A percentile compares a stretch with the other conserved stretches of the same genome.
These are phyloP conservation scores for Biscogniauxia mediterranea DNA, from an alignment of 2,329 filamentous ascomycete genomes.

Conservation along the genomic window DNA sequence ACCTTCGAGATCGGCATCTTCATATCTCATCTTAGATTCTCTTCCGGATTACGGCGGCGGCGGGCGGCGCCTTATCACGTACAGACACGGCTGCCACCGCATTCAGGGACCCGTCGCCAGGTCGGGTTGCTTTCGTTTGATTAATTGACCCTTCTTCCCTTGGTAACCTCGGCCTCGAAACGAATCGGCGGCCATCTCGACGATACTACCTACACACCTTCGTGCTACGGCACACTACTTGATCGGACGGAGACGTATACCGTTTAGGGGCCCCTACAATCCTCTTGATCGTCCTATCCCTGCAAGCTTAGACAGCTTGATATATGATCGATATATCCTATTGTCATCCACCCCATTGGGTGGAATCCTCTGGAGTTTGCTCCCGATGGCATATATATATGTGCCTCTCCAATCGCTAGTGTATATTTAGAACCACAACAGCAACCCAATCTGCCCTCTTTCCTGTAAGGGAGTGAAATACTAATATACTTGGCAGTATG, in stretches of 20 bases:
- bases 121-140: conserved; percentile 1
- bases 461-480: neutral
- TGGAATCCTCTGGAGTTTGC: neutral
- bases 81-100: neutral
- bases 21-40: neutral
- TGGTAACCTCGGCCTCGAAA: neutral
- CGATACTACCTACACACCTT: neutral
- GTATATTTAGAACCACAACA: neutral
- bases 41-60: neutral
- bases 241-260: neutral
- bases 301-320: neutral
- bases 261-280: neutral
- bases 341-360: neutral
- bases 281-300: neutral
- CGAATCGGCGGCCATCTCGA: neutral
- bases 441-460: neutral
- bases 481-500: neutral
- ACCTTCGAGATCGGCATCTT: neutral
- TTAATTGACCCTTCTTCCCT: conserved; percentile 1
- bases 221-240: neutral
- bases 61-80: neutral
- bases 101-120: neutral
- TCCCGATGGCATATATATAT: neutral
- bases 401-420: neutral
- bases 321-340: neutral